These are phyloP conservation scores for Boletellus emodensis DNA, from an alignment of 768 basidiomycete genomes.

Conservation along the genomic window DNA sequence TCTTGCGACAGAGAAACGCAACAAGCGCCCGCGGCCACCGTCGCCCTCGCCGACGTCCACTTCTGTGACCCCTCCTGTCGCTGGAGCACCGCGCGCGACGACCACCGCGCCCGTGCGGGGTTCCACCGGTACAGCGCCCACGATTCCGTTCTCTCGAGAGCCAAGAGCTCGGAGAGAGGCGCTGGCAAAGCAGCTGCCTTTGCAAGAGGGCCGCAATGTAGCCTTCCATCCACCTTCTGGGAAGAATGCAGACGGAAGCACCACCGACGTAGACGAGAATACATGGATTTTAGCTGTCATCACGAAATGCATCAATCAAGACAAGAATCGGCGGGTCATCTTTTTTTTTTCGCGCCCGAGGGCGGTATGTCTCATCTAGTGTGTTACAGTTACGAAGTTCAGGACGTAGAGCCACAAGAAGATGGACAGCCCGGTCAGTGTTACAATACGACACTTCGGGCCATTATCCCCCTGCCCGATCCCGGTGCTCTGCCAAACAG, in stretches of 20 bases:
- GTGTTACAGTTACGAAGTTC: constrained; percentile 69
- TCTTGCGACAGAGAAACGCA: constrained; percentile 57
- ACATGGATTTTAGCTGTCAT: constrained; percentile 81
- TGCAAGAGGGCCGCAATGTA: constrained; percentile 73
- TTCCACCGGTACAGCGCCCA: constrained; percentile 54
- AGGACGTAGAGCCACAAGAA: constrained; percentile 81
- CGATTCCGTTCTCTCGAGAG: constrained; percentile 56
- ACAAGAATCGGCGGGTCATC: constrained; percentile 58
- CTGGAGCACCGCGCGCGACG: constrained; percentile 16
- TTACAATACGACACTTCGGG: constrained; percentile 65
- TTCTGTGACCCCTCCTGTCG: constrained; percentile 32
- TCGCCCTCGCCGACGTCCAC: constrained; percentile 62
- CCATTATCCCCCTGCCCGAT: constrained; percentile 80
- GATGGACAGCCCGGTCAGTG: constrained; percentile 68
- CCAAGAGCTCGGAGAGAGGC: constrained; percentile 64
- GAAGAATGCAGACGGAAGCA: constrained; percentile 48
- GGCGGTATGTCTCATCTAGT: background rate
- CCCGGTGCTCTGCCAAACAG: constrained; percentile 52
- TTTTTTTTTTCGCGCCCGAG: background rate
- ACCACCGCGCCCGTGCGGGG: constrained; percentile 35
- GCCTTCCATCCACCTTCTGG: constrained; percentile 71
- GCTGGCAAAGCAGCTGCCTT: constrained; percentile 56
- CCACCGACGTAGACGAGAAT: constrained; percentile 45
- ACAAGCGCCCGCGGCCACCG: constrained; percentile 67
- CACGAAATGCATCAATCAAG: constrained; percentile 62